phyloP scores from a whole-genome alignment of 441 rosid species.

The Erysimum cheiri region DNA sequence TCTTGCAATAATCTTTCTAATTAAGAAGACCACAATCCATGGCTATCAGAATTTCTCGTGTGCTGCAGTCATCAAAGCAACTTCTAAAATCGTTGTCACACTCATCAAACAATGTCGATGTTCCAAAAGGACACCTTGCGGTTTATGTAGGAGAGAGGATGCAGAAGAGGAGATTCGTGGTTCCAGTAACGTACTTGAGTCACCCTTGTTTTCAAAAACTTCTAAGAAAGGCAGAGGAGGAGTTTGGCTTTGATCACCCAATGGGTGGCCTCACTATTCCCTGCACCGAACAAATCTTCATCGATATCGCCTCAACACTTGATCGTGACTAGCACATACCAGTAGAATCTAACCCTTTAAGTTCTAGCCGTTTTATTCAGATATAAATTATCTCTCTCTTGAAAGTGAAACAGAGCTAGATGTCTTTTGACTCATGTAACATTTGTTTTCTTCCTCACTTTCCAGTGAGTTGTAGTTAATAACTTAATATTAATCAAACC shows the following conservation, averaged over 20 bases:
- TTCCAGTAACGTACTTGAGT: slow-evolving; percentile 43
- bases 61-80: slow-evolving; percentile 28
- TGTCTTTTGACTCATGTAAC: slow-evolving; percentile 8
- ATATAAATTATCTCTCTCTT: slow-evolving; percentile 1
- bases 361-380: neutral
- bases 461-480: slow-evolving; percentile 2
- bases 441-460: neutral
- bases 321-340: neutral
- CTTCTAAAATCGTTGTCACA: slow-evolving; percentile 5
- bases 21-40: slow-evolving; percentile 6
- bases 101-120: slow-evolving; percentile 14
- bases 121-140: slow-evolving; percentile 47
- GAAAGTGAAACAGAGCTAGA: slow-evolving; percentile 19
- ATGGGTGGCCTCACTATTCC: slow-evolving; percentile 51
- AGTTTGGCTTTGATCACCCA: slow-evolving; percentile 48
- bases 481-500: neutral
- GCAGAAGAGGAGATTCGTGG: slow-evolving; percentile 43
- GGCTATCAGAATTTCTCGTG: slow-evolving; percentile 6
- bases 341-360: slow-evolving; percentile 15
- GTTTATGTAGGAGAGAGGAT: slow-evolving; percentile 43
- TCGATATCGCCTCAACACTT: slow-evolving; percentile 16
- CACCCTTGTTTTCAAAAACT: slow-evolving; percentile 43
- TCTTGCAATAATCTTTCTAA: neutral
- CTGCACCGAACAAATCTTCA: slow-evolving; percentile 37
- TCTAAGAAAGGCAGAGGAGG: slow-evolving; percentile 48